These are phyloP conservation scores for Botrytis hyacinthi DNA, from an alignment of 2,329 filamentous ascomycete species.

Conservation along the genomic window DNA sequence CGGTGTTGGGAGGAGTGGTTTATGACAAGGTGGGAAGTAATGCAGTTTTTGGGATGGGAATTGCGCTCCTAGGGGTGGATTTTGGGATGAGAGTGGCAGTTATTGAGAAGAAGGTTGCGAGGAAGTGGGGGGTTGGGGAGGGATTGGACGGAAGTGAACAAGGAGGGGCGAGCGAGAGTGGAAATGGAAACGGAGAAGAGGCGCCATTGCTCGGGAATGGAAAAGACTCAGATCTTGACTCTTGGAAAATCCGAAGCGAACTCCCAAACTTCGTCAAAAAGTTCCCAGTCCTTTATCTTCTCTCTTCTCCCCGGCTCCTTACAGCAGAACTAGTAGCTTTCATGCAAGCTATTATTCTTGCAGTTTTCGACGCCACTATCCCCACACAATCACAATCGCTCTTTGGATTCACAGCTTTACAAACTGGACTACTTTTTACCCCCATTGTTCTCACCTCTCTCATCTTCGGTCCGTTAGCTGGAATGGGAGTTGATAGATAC, in stretches of 20 bases:
- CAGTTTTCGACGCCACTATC: conserved; percentile 43
- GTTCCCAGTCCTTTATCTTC: conserved; percentile 49
- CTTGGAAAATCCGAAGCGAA: conserved; percentile 4
- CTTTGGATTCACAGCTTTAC: conserved; percentile 41
- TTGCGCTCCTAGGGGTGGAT: conserved; percentile 55
- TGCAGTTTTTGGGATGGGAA: conserved; percentile 57
- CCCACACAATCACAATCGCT: conserved; percentile 41
- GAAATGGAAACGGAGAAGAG: conserved; percentile 16
- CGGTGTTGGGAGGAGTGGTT: conserved; percentile 57
- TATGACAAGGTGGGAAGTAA: conserved; percentile 57
- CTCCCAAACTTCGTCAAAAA: conserved; percentile 38
- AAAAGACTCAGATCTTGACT: not conserved
- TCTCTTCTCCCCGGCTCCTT: conserved; percentile 43
- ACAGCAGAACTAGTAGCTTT: conserved; percentile 43
- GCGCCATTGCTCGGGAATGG: not conserved
- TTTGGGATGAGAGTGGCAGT: conserved; percentile 58
- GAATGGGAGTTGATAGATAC: conserved; percentile 42
- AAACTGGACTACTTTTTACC: conserved; percentile 42
- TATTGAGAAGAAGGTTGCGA: conserved; percentile 61
- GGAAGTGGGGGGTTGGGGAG: conserved; percentile 31
- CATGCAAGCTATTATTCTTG: conserved; percentile 45
- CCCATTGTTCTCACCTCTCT: conserved; percentile 42
- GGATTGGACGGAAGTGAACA: conserved; percentile 31
- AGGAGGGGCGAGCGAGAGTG: conserved; percentile 25
- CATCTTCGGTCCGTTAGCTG: conserved; percentile 39